Evolutionary conservation across 169 alveolate genomes (phyloP), one percentile per base, ranked within the genome.

Genomic region (Eimeria tenella): DNA sequence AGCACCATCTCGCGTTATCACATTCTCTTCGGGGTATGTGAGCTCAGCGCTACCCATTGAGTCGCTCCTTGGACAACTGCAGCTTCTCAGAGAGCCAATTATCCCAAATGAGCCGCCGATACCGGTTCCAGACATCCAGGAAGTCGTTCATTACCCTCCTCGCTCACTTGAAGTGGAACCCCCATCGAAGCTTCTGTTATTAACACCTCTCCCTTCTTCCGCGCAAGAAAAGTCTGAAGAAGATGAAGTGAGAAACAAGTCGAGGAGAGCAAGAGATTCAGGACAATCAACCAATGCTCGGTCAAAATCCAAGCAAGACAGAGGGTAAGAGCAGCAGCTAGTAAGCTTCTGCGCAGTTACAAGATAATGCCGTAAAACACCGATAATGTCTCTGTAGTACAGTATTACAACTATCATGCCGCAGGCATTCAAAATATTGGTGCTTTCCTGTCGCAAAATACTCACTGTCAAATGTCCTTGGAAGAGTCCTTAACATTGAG

Each of bases 231-330:
- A 58, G 81, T 25, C 52, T 10, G 94, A 71, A 19, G 74, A 81
- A 17, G 90, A 56, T 4, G 90, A 58, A 60, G 42, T 19, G 50
- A 60, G 15, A 31, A 60, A 55, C 52, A 71, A 63, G 17, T 15
- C 90, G 83, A 90, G 62, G 25, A 90, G 31, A 73, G 83, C 90
- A 62, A 90, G 77, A 42, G 90, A 75, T 5, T 56, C 74, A 6
- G 25, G 70, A 5, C 25, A 68, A 17, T 4, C 58, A 25, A 10
- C 23, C 31, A 10, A 68, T 50, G 7, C 84, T 0, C 79, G 98
- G 98, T 19, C 93, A 96, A 31, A 93, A 88, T 15, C 97, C 97
- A 65, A 90, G 96, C 93, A 95, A 96, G 95, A 93, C 97, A 50
- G 90, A 92, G 77, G 95, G 97, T 94, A 94, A 94, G 96, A 96